These are phyloP conservation scores for barrel medic (Medicago truncatula) DNA, from an alignment of 306 rosid species.

Conservation along the genomic window MtrunA17r5.0-ANR NC_053046.1:41639501-41640000, in stretches of 20 bases:
- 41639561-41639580: too few species aligned
- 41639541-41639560: too few species aligned
- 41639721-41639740: constrained; percentile 4
- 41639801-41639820: constrained; percentile 11
- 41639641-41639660: too few species aligned
- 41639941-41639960: neutral
- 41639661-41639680: neutral
- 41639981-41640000: constrained; percentile 24
- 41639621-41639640: too few species aligned
- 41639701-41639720: neutral
- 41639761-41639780: constrained; percentile 8
- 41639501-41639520: constrained; percentile 30
- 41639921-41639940: constrained; percentile 14
- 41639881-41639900: constrained; percentile 9
- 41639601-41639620: too few species aligned
- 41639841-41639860: neutral
- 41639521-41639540: constrained; percentile 26
- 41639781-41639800: constrained; percentile 22
- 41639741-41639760: neutral
- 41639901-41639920: constrained; percentile 6
- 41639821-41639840: constrained; percentile 12
- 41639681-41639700: constrained; percentile 7
- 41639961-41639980: constrained; percentile 6
- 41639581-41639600: too few species aligned
- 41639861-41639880: constrained; percentile 21